Evolutionary conservation across 2,329 filamentous ascomycete species (phyloP).

Genomic region (Claviceps monticola): DNA sequence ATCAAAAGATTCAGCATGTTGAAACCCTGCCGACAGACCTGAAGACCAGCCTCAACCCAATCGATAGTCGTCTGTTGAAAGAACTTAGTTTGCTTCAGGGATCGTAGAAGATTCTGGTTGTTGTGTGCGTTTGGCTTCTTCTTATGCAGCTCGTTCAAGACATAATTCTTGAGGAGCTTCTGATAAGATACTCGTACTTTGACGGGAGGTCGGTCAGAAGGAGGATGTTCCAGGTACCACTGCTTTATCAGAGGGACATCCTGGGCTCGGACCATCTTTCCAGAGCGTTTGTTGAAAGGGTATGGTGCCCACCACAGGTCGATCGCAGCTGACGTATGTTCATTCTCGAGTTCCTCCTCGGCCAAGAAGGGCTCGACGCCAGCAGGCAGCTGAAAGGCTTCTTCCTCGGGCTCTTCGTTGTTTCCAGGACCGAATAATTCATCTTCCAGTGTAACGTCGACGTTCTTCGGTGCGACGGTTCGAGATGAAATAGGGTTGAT

Average conservation of each 20-base stretch:
- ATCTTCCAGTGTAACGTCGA: conserved; percentile 86
- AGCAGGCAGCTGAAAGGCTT: conserved; percentile 69
- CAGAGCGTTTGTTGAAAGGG: conserved; percentile 87
- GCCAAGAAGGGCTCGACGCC: conserved; percentile 77
- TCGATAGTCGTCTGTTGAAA: conserved; percentile 99
- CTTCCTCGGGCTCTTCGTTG: conserved; percentile 60
- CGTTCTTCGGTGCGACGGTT: conserved; percentile 84
- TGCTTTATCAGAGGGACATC: conserved; percentile 96
- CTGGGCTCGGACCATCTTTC: conserved; percentile 90
- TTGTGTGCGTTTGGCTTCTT: conserved; percentile 91
- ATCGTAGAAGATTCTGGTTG: conserved; percentile 81
- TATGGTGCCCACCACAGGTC: conserved; percentile 96
- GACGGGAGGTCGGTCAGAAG: conserved; percentile 70
- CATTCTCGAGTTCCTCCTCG: conserved; percentile 78
- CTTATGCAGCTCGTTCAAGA: conserved; percentile 93
- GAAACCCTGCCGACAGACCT: conserved; percentile 95
- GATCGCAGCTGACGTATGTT: conserved; percentile 82
- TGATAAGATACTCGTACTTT: conserved; percentile 98
- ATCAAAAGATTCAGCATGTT: conserved; percentile 98
- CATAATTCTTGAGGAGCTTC: conserved; percentile 90
- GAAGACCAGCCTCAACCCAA: conserved; percentile 96
- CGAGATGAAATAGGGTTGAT: conserved; percentile 97
- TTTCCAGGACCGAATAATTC: conserved; percentile 76
- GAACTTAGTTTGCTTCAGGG: conserved; percentile 92
- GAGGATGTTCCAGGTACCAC: conserved; percentile 95